Conservation (phyloP, 2,329 filamentous ascomycete genomes). For the Epichloe sp. region DNA sequence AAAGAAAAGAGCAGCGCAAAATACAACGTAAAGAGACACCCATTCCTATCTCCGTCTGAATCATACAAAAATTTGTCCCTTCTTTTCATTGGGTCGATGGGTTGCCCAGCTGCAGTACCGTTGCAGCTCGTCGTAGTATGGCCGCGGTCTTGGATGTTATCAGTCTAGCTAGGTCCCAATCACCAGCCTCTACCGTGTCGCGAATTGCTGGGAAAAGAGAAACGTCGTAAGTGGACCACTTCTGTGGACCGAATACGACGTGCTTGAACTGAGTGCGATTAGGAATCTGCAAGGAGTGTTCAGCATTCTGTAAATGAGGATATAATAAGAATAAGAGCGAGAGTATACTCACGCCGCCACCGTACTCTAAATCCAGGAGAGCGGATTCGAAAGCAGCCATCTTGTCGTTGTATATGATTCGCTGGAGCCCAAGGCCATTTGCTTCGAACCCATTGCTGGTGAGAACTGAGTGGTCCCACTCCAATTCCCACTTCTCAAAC, state of each 20-base stretch:
- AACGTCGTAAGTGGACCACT: constrained; percentile 43
- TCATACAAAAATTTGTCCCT: background rate
- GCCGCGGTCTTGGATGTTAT: constrained; percentile 60
- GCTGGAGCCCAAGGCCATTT: constrained; percentile 48
- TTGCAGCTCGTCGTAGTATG: constrained; percentile 50
- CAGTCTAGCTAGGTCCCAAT: constrained; percentile 56
- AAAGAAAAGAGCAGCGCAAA: background rate
- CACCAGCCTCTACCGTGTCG: constrained; percentile 58
- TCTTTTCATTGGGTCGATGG: background rate
- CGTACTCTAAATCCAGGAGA: constrained; percentile 61
- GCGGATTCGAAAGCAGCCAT: constrained; percentile 74
- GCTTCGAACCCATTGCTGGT: constrained; percentile 65
- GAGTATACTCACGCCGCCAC: constrained; percentile 54
- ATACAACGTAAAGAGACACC: background rate
- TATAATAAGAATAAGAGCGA: constrained; percentile 6
- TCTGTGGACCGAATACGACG: constrained; percentile 72
- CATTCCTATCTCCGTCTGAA: background rate
- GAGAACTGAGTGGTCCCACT: constrained; percentile 63
- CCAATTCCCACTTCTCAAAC: constrained; percentile 64
- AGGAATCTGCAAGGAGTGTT: constrained; percentile 43
- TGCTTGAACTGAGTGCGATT: constrained; percentile 91
- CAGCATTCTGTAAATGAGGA: background rate
- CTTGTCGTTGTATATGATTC: constrained; percentile 65
- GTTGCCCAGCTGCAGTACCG: constrained; percentile 17
- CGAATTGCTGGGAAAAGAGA: constrained; percentile 56